Evolutionary conservation across 2,329 filamentous ascomycete species (phyloP), one percentile per base, ranked within the genome.

Genomic region (Alternaria alternata): DNA sequence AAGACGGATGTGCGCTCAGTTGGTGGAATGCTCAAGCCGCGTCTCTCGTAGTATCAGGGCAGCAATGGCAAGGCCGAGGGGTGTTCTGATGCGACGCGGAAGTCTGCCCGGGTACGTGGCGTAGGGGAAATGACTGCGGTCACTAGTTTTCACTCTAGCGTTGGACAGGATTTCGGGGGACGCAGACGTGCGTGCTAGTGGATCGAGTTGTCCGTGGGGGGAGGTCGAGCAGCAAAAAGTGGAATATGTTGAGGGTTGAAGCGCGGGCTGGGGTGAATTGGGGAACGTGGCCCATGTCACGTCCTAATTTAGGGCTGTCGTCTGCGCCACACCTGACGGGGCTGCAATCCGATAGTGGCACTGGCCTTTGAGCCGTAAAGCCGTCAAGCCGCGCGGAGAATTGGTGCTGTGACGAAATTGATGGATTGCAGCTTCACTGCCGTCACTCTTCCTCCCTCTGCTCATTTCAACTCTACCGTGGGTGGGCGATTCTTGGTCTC

Each of bases 241-340:
- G n/a, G 39, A 41, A 55, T 34, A 38, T 38, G 34, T 38, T 39
- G 51, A 43, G 28, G 39, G 44, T 49, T 32, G 49, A 42, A 43
- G 43, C 26, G 26, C 28, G 32, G 58, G 18, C 49, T 36, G 55
- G 55, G 55, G 49, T 43, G 54, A 39, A 51, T 52, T 49, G 43
- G 57, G 53, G 57, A 51, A 54, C 54, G 44, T 43, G 46, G 54
- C 60, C 62, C 57, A 51, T 54, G 60, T 32, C 32, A 12, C 12
- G 34, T 51, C 48, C 44, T 30, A 43, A 53, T 44, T 42, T 48
- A 38, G 51, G 38, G 47, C 54, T 52, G 39, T 14, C 20, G 20
- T 9, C 42, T 54, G 53, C 60, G 60, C 60, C 60, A 62, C 60
- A 54, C 51, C 28, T 55, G 43, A 43, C 49, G 30, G 34, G 48